Evolutionary conservation across 73 alveolate species (phyloP).

Genomic region (Paramecium tetraurelia): DNA sequence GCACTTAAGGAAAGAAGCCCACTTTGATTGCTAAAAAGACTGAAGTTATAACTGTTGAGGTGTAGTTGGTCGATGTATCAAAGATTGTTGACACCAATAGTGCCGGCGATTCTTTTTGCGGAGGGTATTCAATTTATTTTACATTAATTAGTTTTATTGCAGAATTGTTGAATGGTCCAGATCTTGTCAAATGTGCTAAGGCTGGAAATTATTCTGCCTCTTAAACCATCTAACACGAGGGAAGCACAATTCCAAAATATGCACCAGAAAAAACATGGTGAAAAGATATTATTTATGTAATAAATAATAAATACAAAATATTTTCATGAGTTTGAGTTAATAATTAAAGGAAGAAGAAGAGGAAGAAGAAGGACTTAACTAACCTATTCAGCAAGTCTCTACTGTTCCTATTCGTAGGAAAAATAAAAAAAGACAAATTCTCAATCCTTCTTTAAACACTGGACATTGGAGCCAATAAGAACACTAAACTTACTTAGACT

Average conservation of each 20-base stretch:
- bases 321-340: constrained; percentile 10
- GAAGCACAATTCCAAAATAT: constrained; percentile 60
- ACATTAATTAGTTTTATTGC: constrained; percentile 69
- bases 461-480: constrained; percentile 47
- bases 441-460: constrained; percentile 10
- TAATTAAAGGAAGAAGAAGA: constrained; percentile 29
- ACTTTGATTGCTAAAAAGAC: constrained; percentile 68
- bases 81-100: constrained; percentile 91
- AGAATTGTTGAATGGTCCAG: constrained; percentile 80
- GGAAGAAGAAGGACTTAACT: background rate
- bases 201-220: constrained; percentile 65
- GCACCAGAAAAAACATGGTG: background rate
- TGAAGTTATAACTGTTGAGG: constrained; percentile 57
- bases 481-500: constrained; percentile 12
- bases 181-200: constrained; percentile 61
- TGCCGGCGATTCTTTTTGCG: constrained; percentile 97
- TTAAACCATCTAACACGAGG: constrained; percentile 56
- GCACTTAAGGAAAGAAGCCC: constrained; percentile 81
- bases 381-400: background rate
- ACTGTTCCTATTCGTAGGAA: background rate
- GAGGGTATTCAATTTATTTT: constrained; percentile 68
- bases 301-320: constrained; percentile 10
- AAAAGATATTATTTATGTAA: background rate
- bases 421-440: background rate
- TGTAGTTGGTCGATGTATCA: constrained; percentile 60